Evolutionary conservation across 805 yeast species (phyloP), one percentile per base, ranked within the genome.

Genomic region (Yamadazyma akitaensis): DNA sequence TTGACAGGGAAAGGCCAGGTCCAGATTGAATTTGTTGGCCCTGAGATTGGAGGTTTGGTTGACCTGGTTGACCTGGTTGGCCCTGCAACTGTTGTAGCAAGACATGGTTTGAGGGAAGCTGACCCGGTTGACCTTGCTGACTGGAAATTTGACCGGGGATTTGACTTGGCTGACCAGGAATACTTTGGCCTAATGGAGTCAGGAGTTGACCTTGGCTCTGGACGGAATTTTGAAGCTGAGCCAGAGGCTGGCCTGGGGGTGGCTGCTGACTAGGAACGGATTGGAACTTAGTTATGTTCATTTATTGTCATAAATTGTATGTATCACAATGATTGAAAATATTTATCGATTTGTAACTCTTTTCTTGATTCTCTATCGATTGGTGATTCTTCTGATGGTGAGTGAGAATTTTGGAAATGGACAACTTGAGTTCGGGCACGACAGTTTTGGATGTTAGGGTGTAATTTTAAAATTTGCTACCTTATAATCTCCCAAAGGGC

Each of bases 51-150:
- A 21, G 24, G 24, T 21, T 21, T 21, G 24, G 24, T 21, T 21
- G 24, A 21, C 24, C 24, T 21, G 24, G 24, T 21, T 21, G 24
- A 21, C 32, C 32, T 13, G 30, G 59, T 9, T 21, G 44, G 35
- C 34, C 25, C 38, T 56, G 63, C 47, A 62, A 61, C 39, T 57
- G 57, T 44, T 57, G 59, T 40, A 56, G 48, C 24, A 18, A 19
- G 16, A 13, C 26, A 19, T 36, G 39, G 16, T 49, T 35, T 18
- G 39, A 18, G 21, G 37, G 50, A 35, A 9, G 8, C 30, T 34
- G 70, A 12, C 70, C 70, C 41, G 67, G 73, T 48, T 68, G 76
- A 43, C 70, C 62, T 51, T 69, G 75, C 53, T 68, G 75, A 44
- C 70, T 61, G 51, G 71, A 61, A 14, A 69, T 60, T 53, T 70